These are phyloP conservation scores for Phaffomyces antillensis DNA, from an alignment of 805 yeast genomes.

Conservation along the genomic window DNA sequence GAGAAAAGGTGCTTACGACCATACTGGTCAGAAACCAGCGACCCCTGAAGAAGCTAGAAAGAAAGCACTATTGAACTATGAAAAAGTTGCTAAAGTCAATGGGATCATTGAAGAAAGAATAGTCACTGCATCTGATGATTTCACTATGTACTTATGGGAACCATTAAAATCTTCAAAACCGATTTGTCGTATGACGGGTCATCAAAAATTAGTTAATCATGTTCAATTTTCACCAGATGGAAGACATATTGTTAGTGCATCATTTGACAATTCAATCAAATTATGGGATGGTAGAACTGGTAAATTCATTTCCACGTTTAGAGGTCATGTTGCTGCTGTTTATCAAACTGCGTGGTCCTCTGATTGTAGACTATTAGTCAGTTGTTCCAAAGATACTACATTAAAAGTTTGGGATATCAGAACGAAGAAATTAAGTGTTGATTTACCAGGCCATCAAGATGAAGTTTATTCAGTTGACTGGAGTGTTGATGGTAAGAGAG, in stretches of 20 bases:
- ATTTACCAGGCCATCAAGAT: conserved; percentile 92
- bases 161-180: conserved; percentile 79
- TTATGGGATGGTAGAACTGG: conserved; percentile 96
- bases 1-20: conserved; percentile 85
- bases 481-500: conserved; percentile 91
- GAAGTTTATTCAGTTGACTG: conserved; percentile 97
- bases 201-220: conserved; percentile 92
- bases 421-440: conserved; percentile 76
- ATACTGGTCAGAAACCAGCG: conserved; percentile 42
- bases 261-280: conserved; percentile 92
- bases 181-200: conserved; percentile 91
- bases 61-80: conserved; percentile 45
- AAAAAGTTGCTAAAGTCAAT: conserved; percentile 47
- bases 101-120: conserved; percentile 73
- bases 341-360: conserved; percentile 98
- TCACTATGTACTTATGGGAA: conserved; percentile 97
- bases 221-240: conserved; percentile 97
- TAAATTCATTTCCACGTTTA: conserved; percentile 76
- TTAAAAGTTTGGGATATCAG: conserved; percentile 93
- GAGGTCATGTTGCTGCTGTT: conserved; percentile 98
- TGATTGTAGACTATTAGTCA: conserved; percentile 83
- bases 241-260: conserved; percentile 79
- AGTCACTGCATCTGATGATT: conserved; percentile 95
- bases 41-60: conserved; percentile 39
- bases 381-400: conserved; percentile 94